phyloP scores from a whole-genome alignment of 202 grass and related monocot species.

The Tripidium arundinaceum region DNA sequence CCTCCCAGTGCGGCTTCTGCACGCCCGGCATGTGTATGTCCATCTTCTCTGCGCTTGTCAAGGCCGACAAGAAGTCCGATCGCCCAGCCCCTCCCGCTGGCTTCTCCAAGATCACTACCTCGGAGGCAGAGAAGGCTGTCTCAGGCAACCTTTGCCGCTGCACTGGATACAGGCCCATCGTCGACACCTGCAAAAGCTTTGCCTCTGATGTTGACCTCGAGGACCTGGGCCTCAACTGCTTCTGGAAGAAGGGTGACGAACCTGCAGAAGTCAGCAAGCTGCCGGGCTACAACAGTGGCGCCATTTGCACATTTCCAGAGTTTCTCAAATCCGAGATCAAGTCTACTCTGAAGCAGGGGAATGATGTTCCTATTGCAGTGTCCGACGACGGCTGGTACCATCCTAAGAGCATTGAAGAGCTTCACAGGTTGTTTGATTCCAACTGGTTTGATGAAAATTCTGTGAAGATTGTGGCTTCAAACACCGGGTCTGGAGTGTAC shows the following conservation, averaged over 20 bases:
- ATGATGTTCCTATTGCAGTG: neutral
- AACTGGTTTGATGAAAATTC: slow-evolving; percentile 27
- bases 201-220: slow-evolving; percentile 67
- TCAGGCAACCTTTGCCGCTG: slow-evolving; percentile 68
- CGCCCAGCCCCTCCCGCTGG: slow-evolving; percentile 30
- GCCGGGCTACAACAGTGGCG: slow-evolving; percentile 29
- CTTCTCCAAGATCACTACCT: slow-evolving; percentile 67
- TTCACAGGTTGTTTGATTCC: slow-evolving; percentile 31
- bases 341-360: slow-evolving; percentile 15
- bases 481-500: slow-evolving; percentile 71
- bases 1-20: slow-evolving; percentile 77
- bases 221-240: slow-evolving; percentile 69
- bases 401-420: slow-evolving; percentile 52
- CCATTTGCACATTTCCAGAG: slow-evolving; percentile 51
- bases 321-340: slow-evolving; percentile 67
- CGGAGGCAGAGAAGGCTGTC: slow-evolving; percentile 52
- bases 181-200: slow-evolving; percentile 76
- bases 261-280: slow-evolving; percentile 29
- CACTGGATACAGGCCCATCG: slow-evolving; percentile 58
- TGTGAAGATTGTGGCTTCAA: slow-evolving; percentile 64
- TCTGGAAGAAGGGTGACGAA: slow-evolving; percentile 53
- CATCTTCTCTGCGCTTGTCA: slow-evolving; percentile 60
- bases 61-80: slow-evolving; percentile 44
- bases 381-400: slow-evolving; percentile 41
- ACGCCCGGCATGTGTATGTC: slow-evolving; percentile 83